Evolutionary conservation across 164 flowering plant species (phyloP), one percentile per base, ranked within the genome.

Genomic region (Dillenia turbinata): DNA sequence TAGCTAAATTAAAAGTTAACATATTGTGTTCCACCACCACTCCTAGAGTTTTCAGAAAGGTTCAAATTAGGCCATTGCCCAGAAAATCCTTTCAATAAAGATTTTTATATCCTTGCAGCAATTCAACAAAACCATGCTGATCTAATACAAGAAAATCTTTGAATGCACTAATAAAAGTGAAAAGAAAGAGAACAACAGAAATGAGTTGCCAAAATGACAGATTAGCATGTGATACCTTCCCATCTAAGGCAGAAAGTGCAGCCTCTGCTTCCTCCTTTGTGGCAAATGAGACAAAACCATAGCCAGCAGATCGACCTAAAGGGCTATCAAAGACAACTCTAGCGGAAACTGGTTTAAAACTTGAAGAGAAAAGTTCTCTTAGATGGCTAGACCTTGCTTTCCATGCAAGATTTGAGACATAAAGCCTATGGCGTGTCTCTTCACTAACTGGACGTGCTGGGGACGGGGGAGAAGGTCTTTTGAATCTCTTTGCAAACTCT

Each of bases 391-490:
- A 75, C 64, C 97, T 82, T 47, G 62, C 91, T 81, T 90, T 89
- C 96, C 96, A 90, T 49, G 83, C 82, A 59, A 90, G 96, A 79
- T 93, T 93, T 24, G 91, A 82, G 7, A 85, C 86, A 64, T 84
- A 93, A 43, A 93, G 83, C 65, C 74, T 79, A 75, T 90, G 76
- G 43, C 76, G 79, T 43, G 91, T 85, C 73, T 87, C 90, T 49
- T 60, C 62, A 22, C 59, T 45, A 40, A 79, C 71, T 49, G 79
- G 55, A 64, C 52, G 61, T 44, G 69, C 60, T n/a, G 79, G 75
- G 62, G 75, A 74, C 22, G 77, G 71, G 64, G 81, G 81, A 10
- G 83, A 19, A 62, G 89, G 93, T 74, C 69, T 90, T 73, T 75
- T 90, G 63, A 79, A 76, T 55, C 79, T 74, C 77, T 76, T 90